Base-by-base conservation (phyloP, 306 rosid genomes). In the Trifolium repens region DNA sequence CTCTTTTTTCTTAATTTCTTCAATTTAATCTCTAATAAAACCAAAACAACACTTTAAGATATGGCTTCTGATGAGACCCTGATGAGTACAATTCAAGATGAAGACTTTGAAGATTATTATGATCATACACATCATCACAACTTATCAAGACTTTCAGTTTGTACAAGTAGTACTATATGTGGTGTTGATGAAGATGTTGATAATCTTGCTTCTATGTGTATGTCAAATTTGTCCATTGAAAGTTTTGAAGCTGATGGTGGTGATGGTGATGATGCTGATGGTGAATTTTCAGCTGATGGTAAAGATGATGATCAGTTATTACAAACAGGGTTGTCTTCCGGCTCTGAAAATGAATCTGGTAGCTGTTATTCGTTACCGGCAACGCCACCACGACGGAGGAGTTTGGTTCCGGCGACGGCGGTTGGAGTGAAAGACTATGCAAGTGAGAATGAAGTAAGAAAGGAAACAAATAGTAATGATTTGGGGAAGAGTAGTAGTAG, bases 91-190 rank as follows among this genome's bases (percentile, higher is more conserved):
- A 60, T 82, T 22, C 85, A 75, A 61, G 89, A 84, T 12, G 86
- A 84, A 39, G 85, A 88, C 10, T 80, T 43, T 14, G 85, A 82
- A 0, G 89, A 88, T 27, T 83, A 72, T 10, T 83, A 72, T 10
- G 88, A 88, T 47, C 82, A 72, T n/a, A 43, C 9, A 39, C 42
- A 76, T 32, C 84, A 75, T 1, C 87, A 77, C 15, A 87, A 84
- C 80, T 52, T 85, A 75, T 92, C 96, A 0, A 81, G 90, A 83
- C 89, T 92, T 22, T 91, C 97, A 5, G 87, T 89, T 9, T 85
- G 96, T 67, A 86, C 84, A 0, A 79, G 79, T 79, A 86, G 82
- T 39, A 79, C 86, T 40, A 12, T 76, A 59, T 78, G 75, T 52
- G 88, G 76, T 10, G 50, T 12, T 2, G 79, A 75, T 24, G 85